Evolutionary conservation across 495 filamentous ascomycete species (phyloP).

Genomic region (Penicillium mononematosum): DNA sequence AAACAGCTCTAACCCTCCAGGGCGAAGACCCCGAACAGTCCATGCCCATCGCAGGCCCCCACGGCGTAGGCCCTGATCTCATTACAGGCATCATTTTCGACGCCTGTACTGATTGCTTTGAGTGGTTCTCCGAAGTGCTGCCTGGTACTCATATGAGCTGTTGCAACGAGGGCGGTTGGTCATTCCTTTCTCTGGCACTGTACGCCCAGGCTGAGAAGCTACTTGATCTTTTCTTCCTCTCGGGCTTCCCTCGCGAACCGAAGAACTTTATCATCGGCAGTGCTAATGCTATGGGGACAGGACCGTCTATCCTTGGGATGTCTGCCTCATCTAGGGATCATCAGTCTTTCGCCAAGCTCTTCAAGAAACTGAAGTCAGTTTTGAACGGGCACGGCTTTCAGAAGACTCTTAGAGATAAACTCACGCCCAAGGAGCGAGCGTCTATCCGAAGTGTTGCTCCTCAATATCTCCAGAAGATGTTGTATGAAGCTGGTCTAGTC

Average conservation of each 20-base stretch:
- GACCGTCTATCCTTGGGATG: not conserved
- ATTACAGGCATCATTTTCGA: slow-evolving; percentile 13
- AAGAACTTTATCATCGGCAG: not conserved
- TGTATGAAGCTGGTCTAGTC: not conserved
- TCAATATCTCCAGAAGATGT: not conserved
- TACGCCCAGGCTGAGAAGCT: not conserved
- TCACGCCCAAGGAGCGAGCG: not conserved
- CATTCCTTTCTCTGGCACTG: not conserved
- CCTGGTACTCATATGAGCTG: not conserved
- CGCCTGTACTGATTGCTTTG: slow-evolving; percentile 11
- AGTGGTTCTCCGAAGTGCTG: slow-evolving; percentile 3
- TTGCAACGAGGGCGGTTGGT: slow-evolving; percentile 4
- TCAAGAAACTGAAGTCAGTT: not conserved
- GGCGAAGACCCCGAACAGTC: not conserved
- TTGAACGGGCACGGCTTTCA: not conserved
- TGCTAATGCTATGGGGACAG: not conserved
- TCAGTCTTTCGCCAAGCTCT: not conserved
- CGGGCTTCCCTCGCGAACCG: not conserved
- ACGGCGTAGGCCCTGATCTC: not conserved
- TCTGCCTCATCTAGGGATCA: not conserved
- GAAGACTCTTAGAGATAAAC: not conserved
- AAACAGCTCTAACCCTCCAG: not conserved
- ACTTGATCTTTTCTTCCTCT: not conserved
- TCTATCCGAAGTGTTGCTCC: slow-evolving; percentile 5
- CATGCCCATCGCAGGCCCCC: not conserved